Evolutionary conservation across 768 basidiomycete species (phyloP).

Genomic region (Tricholoma saponaceum): DNA sequence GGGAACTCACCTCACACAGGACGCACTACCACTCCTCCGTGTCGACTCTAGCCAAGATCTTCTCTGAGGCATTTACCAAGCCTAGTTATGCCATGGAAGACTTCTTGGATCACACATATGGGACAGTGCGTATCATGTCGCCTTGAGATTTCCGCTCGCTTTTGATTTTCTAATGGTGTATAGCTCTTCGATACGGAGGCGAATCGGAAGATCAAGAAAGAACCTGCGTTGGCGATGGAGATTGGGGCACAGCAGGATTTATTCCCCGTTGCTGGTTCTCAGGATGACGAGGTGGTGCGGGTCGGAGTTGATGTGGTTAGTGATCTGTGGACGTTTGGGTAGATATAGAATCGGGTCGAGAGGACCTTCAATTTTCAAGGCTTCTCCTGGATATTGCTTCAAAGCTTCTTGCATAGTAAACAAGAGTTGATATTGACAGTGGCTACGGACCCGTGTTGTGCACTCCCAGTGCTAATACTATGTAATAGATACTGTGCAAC

Average conservation of each 20-base stretch:
- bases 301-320: constrained; percentile 33
- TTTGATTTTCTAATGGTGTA: not conserved
- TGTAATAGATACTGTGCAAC: no score
- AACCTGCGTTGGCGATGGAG: constrained; percentile 56
- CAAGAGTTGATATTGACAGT: no score
- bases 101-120: constrained; percentile 92
- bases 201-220: constrained; percentile 74
- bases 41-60: constrained; percentile 84
- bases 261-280: constrained; percentile 16
- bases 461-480: no score
- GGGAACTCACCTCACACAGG: constrained; percentile 83
- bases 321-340: constrained; percentile 44
- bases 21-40: constrained; percentile 84
- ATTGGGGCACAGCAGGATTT: constrained; percentile 27
- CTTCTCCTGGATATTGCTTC: no score
- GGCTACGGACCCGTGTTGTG: no score
- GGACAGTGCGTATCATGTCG: constrained; percentile 50
- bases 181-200: constrained; percentile 87
- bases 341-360: constrained; percentile 5
- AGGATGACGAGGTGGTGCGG: not conserved
- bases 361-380: no score
- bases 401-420: no score
- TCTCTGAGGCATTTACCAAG: constrained; percentile 92
- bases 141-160: not conserved
- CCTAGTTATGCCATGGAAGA: constrained; percentile 89